Base-by-base conservation (phyloP, 345 rosid genomes). In the Gossypium stocksii region DNA sequence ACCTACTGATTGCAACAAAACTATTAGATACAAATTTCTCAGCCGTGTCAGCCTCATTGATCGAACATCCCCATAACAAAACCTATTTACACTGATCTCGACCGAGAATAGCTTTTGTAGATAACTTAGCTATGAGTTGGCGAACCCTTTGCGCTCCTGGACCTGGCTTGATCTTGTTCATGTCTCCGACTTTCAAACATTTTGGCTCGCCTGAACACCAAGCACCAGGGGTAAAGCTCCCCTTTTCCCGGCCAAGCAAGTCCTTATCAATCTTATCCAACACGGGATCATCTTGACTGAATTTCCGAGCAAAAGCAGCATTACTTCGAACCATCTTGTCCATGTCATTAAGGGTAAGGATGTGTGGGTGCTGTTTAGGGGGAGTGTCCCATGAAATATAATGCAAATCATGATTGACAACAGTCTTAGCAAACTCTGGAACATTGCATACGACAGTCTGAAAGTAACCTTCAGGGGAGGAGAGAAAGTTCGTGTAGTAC, bases 381-480 rank as follows among this genome's bases (percentile, higher is more conserved):
- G 99, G 98, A 44, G 2, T 82, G 87, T 96, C 98, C 99, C 99
- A 96, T 27, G 99, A 83, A 74, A 96, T 93, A 85, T 83, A 96
- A 79, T 96, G 99, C 82, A 96, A 78, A 73, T 96, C 99, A 77
- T 96, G 99, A 81, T 93, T 93, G 54, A 91, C 83, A 19, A 87
- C 87, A 1, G 97, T 90, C 68, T 77, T 82, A n/a, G 88, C 77
- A 68, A 82, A 96, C 76, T 93, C 97, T 0, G 98, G 99, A 52
- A 76, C 97, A n/a, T 96, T 96, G 88, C 98, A 95, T 44, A 95
- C 85, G 38, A 93, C 99, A 0, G 99, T 95, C 78, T 95, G 99
- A 80, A 95, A 96, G 78, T 96, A 96, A 73, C 97, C 92, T 83
- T 96, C 99, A 0, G 99, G 99, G 23, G 99, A 96, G 77, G 99